These are phyloP conservation scores for Suhomyces faveliae DNA, from an alignment of 805 yeast genomes.

Conservation along the genomic window DNA sequence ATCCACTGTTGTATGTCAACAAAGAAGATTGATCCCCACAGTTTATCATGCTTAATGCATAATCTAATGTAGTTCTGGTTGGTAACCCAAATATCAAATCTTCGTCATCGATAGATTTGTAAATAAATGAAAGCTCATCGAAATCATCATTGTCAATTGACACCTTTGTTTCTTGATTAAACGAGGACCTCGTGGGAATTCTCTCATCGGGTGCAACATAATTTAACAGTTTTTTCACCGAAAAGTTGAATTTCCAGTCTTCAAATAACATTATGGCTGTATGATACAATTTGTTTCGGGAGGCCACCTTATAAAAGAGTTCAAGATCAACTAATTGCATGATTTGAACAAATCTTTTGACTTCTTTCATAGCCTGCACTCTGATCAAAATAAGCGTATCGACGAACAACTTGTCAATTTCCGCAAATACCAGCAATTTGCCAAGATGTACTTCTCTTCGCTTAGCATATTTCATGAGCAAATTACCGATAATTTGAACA, in stretches of 20 bases:
- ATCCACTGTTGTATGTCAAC: constrained; percentile 56
- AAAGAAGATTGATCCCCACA: constrained; percentile 24
- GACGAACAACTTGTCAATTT: constrained; percentile 18
- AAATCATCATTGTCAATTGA: constrained; percentile 9
- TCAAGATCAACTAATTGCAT: constrained; percentile 29
- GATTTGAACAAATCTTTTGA: constrained; percentile 24
- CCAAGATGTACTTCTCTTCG: constrained; percentile 3
- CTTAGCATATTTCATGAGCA: constrained; percentile 13
- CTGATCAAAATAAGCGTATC: constrained; percentile 34
- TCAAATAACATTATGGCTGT: constrained; percentile 51
- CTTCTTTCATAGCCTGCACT: constrained; percentile 34
- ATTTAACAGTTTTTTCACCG: background rate
- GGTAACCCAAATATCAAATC: constrained; percentile 71
- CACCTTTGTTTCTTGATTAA: background rate
- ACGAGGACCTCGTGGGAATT: background rate
- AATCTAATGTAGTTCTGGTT: constrained; percentile 49
- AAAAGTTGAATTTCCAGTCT: constrained; percentile 23
- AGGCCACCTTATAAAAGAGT: constrained; percentile 30
- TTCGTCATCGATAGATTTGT: constrained; percentile 53
- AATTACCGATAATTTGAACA: constrained; percentile 2
- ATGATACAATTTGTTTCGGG: constrained; percentile 31
- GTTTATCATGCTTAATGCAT: constrained; percentile 46
- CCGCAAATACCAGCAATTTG: background rate
- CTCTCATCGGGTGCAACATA: background rate
- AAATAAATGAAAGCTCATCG: constrained; percentile 35